These are phyloP conservation scores for Colletotrichum musae DNA, from an alignment of 2,329 filamentous ascomycete species.

Conservation along the genomic window DNA sequence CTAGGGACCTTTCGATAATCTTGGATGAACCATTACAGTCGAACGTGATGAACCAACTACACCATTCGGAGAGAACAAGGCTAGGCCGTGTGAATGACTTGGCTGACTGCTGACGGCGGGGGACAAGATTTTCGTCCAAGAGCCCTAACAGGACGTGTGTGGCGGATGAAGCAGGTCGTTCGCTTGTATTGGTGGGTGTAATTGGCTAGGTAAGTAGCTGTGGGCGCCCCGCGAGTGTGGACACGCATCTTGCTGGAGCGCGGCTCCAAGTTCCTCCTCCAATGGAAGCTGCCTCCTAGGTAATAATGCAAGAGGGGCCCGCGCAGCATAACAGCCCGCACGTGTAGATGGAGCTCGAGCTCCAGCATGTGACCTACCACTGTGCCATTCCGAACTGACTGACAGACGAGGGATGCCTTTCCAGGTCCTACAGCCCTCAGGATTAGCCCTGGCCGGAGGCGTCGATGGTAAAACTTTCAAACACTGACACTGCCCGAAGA, in stretches of 20 bases:
- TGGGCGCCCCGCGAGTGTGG: neutral
- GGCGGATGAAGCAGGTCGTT: neutral
- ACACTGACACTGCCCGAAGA: neutral
- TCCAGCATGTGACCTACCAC: no score
- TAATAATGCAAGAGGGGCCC: no score
- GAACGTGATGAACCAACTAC: slow-evolving; percentile 38
- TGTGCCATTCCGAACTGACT: no score
- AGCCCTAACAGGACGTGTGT: neutral
- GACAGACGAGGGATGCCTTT: no score
- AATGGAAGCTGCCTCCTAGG: neutral
- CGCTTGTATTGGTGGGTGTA: neutral
- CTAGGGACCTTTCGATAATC: slow-evolving; percentile 36
- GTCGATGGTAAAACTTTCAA: neutral
- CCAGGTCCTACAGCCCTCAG: no score
- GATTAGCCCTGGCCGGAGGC: neutral
- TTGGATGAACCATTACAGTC: slow-evolving; percentile 36
- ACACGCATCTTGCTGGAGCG: neutral
- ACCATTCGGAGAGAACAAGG: slow-evolving; percentile 15
- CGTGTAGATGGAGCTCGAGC: no score
- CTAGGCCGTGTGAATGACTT: slow-evolving; percentile 18
- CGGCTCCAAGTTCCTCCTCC: neutral
- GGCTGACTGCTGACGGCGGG: neutral
- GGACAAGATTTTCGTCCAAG: neutral
- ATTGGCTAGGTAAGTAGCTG: neutral
- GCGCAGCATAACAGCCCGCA: no score